Conservation (phyloP, 495 filamentous ascomycete species). For the Friedmanniomyces endolithicus region DNA sequence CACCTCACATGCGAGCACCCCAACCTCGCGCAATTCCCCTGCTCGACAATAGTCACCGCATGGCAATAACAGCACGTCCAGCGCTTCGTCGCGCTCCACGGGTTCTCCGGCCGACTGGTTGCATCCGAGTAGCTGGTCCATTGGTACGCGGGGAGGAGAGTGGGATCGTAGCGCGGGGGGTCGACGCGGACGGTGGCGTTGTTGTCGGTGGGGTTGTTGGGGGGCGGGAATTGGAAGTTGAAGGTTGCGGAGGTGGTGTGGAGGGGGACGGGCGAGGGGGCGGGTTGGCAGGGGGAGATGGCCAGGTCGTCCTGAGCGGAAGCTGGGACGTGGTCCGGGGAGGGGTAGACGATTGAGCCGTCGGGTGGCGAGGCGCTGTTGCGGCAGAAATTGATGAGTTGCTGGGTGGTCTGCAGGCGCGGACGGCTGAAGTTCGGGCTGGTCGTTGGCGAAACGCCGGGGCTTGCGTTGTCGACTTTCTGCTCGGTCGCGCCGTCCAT, state of each 20-base stretch:
- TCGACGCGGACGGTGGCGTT: background rate
- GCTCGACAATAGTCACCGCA: background rate
- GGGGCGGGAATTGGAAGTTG: no score
- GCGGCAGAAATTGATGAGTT: background rate
- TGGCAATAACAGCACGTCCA: conserved; percentile 1
- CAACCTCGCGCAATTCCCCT: background rate
- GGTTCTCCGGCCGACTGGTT: background rate
- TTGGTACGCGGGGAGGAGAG: background rate
- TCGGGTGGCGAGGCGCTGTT: background rate
- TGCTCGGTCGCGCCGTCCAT: background rate
- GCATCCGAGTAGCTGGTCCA: background rate
- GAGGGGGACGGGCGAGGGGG: background rate
- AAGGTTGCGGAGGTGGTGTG: no score
- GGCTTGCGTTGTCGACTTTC: no score
- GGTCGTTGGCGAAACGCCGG: no score
- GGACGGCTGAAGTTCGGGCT: no score
- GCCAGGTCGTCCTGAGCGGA: background rate
- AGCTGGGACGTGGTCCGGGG: background rate
- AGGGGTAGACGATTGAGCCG: background rate
- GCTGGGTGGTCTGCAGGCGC: no score
- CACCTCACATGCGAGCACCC: conserved; percentile 1
- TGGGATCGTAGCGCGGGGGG: background rate
- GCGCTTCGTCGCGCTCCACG: background rate
- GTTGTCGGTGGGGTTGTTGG: no score
- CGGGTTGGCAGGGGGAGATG: background rate